A percentile compares a stretch with the other conserved stretches of the same genome.
Conservation (phyloP, 2,329 filamentous ascomycete species). For the Nemania sp. region DNA sequence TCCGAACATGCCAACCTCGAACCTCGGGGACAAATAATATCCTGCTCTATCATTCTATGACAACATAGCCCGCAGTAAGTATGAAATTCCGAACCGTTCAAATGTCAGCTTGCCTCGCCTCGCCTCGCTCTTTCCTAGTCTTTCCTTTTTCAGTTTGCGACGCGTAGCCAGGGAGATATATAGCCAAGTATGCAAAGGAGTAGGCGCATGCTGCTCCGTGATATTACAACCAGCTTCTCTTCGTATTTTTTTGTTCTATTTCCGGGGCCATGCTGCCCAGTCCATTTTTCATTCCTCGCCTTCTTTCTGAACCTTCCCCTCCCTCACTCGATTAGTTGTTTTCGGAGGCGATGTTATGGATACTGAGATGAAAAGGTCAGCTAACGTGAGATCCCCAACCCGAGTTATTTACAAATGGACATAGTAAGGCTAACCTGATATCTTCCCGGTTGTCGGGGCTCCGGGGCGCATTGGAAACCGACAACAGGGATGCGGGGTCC, state of each 20-base stretch:
- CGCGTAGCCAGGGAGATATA: background rate
- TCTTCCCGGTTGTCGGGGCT: slow-evolving; percentile 38
- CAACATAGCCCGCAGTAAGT: background rate
- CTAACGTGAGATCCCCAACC: background rate
- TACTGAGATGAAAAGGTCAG: slow-evolving; percentile 25
- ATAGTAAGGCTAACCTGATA: slow-evolving; percentile 30
- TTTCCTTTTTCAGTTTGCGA: background rate
- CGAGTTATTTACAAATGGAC: accelerated
- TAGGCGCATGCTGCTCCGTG: background rate
- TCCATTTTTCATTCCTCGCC: background rate
- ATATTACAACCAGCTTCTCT: background rate
- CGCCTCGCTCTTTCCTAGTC: no score
- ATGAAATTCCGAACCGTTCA: background rate
- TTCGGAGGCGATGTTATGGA: slow-evolving; percentile 40
- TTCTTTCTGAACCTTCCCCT: background rate
- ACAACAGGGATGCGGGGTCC: slow-evolving; percentile 7
- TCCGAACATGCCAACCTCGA: background rate
- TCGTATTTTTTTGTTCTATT: background rate
- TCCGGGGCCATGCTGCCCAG: background rate
- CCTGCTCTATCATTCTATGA: slow-evolving; percentile 22
- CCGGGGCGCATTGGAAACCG: slow-evolving; percentile 4
- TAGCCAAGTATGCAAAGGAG: background rate
- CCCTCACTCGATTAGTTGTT: slow-evolving; percentile 2
- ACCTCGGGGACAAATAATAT: background rate
- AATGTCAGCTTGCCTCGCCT: no score